phyloP scores from a whole-genome alignment of 371 early-diverging fungal genomes.

The Nematocida ausubeli region DNA sequence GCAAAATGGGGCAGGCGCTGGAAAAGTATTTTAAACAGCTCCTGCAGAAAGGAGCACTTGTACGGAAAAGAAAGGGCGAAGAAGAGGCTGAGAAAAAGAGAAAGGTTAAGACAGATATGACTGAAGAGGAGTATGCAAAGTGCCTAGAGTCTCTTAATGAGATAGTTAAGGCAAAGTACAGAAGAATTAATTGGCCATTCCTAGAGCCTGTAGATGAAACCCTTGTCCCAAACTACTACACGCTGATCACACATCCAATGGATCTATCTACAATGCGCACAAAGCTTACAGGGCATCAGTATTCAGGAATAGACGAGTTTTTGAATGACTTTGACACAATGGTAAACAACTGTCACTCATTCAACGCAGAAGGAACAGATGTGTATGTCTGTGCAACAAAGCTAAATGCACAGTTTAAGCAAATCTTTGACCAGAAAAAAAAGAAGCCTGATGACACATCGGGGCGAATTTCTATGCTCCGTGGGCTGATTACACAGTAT shows the following conservation, averaged over 20 bases:
- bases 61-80: constrained; percentile 43
- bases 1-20: constrained; percentile 61
- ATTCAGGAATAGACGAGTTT: constrained; percentile 60
- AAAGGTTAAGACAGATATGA: constrained; percentile 33
- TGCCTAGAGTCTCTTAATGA: constrained; percentile 61
- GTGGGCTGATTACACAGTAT: constrained; percentile 59
- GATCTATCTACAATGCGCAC: constrained; percentile 60
- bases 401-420: constrained; percentile 55
- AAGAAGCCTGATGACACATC: constrained; percentile 28
- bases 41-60: constrained; percentile 41
- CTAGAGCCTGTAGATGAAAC: constrained; percentile 75
- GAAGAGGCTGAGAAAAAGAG: constrained; percentile 44
- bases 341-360: constrained; percentile 83
- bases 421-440: constrained; percentile 44
- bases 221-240: constrained; percentile 74
- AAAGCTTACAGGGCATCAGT: constrained; percentile 57
- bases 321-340: constrained; percentile 62
- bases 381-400: constrained; percentile 71
- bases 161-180: constrained; percentile 60
- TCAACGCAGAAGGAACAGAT: constrained; percentile 80
- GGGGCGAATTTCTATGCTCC: constrained; percentile 59
- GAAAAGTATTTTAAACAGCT: constrained; percentile 61
- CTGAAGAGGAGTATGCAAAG: constrained; percentile 59
- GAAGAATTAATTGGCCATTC: constrained; percentile 72
- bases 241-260: constrained; percentile 69